Conservation (phyloP, 2,329 filamentous ascomycete genomes). For the Coniochaeta sp. region DNA sequence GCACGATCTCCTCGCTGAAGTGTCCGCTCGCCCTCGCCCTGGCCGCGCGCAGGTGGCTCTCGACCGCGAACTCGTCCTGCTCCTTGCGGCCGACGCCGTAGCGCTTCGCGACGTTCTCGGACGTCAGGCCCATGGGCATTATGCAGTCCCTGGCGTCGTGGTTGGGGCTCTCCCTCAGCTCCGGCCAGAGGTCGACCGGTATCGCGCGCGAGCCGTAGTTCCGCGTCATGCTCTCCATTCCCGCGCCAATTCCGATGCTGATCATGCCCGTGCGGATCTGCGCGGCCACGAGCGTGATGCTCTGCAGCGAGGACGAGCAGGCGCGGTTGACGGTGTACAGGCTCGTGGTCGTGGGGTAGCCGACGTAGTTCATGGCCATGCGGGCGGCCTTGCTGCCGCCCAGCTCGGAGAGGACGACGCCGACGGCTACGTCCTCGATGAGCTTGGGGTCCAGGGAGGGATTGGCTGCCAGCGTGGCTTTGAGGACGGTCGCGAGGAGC, state of each 20-base stretch:
- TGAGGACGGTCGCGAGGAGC: constrained; percentile 62
- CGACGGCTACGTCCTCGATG: constrained; percentile 77
- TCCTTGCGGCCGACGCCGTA: constrained; percentile 68
- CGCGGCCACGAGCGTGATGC: constrained; percentile 67
- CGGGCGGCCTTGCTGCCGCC: constrained; percentile 85
- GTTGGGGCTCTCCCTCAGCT: constrained; percentile 52
- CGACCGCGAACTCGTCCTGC: constrained; percentile 76
- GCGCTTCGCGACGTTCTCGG: constrained; percentile 76
- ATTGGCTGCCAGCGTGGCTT: constrained; percentile 63
- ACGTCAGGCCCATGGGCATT: constrained; percentile 89
- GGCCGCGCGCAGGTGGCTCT: constrained; percentile 67
- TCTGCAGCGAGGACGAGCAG: constrained; percentile 71
- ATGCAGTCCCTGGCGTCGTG: constrained; percentile 77
- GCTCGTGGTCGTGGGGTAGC: constrained; percentile 62
- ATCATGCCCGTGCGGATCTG: constrained; percentile 70
- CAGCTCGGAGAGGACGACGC: constrained; percentile 84
- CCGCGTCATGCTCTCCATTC: constrained; percentile 93
- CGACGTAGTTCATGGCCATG: constrained; percentile 83
- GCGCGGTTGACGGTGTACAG: constrained; percentile 88
- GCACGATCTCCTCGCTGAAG: constrained; percentile 74
- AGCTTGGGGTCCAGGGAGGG: constrained; percentile 62
- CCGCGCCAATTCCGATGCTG: constrained; percentile 70
- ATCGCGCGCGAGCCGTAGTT: constrained; percentile 87
- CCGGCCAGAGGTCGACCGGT: constrained; percentile 72
- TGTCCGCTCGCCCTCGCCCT: constrained; percentile 59